Percentiles rank a stretch among this genome's conserved stretches.
Conservation (phyloP, 352 stramenopile genomes). For the Chrysophaeum taylorii region DNA sequence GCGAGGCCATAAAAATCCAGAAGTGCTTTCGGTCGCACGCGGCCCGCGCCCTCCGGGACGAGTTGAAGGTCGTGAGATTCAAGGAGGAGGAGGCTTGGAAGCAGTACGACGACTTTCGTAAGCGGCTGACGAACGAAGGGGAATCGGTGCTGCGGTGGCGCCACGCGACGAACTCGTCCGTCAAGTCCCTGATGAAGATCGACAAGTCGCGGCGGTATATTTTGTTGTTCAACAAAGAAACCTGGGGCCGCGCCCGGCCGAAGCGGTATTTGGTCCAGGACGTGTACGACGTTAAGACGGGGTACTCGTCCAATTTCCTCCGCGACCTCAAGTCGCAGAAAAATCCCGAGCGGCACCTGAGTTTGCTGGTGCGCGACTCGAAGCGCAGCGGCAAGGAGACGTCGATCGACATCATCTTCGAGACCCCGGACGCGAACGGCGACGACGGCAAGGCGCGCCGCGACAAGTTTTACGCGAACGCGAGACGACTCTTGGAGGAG, state of each 20-base stretch:
- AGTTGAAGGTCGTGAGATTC: too few species aligned
- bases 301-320: background rate
- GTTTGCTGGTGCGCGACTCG: background rate
- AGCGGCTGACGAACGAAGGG: background rate
- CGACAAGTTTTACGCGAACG: background rate
- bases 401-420: background rate
- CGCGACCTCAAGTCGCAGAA: background rate
- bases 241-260: too few species aligned
- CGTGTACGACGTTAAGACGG: background rate
- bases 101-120: background rate
- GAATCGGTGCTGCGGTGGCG: background rate
- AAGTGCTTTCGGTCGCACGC: background rate
- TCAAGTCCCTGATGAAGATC: background rate
- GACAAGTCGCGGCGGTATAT: background rate
- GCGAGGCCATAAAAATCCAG: background rate
- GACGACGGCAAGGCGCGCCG: background rate
- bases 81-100: background rate
- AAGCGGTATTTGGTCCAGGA: background rate
- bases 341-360: background rate
- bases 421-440: background rate
- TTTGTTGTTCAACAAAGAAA: background rate
- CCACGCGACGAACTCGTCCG: background rate
- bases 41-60: too few species aligned
- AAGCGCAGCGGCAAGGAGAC: too few species aligned
- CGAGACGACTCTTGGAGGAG: background rate